Evolutionary conservation across 2,329 filamentous ascomycete genomes (phyloP), one percentile per base, ranked within the genome.

Genomic region (Fusarium sp.): DNA sequence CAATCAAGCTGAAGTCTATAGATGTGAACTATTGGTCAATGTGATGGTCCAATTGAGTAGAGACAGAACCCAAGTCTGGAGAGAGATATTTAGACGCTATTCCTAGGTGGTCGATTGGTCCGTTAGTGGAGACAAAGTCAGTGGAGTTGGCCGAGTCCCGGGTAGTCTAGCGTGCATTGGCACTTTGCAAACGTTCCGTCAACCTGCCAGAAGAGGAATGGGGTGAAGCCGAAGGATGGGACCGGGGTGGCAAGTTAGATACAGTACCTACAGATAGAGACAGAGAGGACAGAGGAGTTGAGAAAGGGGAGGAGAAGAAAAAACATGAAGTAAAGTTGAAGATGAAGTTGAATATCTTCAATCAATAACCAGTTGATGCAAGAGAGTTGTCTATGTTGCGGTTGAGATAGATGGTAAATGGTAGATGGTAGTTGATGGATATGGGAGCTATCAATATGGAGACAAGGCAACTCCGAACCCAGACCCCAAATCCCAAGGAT

Each of bases 161-260:
- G 30, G 48, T 13, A 50, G 49, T 37, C 32, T 68, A 66, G 57
- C 43, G 43, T 51, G 63, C 54, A 66, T 66, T 66, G 55, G 63
- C 55, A 20, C 59, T 41, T 37, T 58, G 42, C 61, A 72, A 66
- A 74, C 67, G 73, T 75, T 75, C 72, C 73, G 72, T 71, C 65
- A 74, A 74, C 73, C 73, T 75, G 71, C 73, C 70, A 65, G 54
- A 75, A 68, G n/a, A 59, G 73, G 73, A 18, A 63, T 68, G 63
- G 73, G 18, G 43, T 57, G 59, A 46, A 21, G 62, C 72, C 64
- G 70, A 63, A 62, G 71, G 53, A 66, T 65, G 59, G 59, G 69
- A 72, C 71, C 34, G 62, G 64, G 50, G 64, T 67, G 65, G 64
- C 51, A 28, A 67, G 18, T 12, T 12, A 48, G 30, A 14, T 32